Conservation (phyloP, 116 monocot species). For the Posidonia oceanica region DNA sequence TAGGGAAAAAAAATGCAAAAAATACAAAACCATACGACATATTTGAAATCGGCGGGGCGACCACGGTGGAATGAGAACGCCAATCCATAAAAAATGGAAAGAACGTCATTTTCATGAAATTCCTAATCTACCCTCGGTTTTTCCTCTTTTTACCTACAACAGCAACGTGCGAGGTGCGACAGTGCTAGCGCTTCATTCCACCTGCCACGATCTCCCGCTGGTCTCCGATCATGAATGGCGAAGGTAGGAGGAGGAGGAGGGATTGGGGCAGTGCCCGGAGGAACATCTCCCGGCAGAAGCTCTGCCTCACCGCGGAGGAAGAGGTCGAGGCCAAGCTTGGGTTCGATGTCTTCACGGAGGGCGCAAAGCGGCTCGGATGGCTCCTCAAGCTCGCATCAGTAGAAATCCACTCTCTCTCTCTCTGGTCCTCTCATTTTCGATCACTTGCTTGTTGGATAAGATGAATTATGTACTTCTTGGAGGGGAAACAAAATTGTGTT, state of each 20-base stretch:
- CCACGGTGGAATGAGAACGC: too few relatives aligned
- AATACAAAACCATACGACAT: too few relatives aligned
- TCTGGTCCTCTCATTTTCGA: background rate
- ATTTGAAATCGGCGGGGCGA: too few relatives aligned
- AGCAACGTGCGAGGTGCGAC: too few relatives aligned
- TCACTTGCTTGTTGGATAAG: background rate
- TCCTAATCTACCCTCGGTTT: too few relatives aligned
- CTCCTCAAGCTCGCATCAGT: constrained; percentile 77
- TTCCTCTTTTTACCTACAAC: too few relatives aligned
- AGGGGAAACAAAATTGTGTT: background rate
- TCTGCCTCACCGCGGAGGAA: constrained; percentile 66
- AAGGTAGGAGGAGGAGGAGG: constrained; percentile 26
- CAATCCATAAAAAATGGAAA: too few relatives aligned
- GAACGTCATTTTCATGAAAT: too few relatives aligned
- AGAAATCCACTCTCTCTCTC: constrained; percentile 2
- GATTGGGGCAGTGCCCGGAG: constrained; percentile 5
- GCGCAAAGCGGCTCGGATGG: constrained; percentile 92
- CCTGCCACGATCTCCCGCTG: background rate
- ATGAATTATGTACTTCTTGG: background rate
- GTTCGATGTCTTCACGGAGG: constrained; percentile 68
- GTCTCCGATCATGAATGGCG: constrained; percentile 8
- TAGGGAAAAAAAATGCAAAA: too few relatives aligned
- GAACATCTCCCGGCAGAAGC: constrained; percentile 48
- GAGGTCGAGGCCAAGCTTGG: constrained; percentile 73
- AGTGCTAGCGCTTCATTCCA: background rate